Conservation (phyloP, 257 asterid genomes). For the Solanum pennellii region DNA sequence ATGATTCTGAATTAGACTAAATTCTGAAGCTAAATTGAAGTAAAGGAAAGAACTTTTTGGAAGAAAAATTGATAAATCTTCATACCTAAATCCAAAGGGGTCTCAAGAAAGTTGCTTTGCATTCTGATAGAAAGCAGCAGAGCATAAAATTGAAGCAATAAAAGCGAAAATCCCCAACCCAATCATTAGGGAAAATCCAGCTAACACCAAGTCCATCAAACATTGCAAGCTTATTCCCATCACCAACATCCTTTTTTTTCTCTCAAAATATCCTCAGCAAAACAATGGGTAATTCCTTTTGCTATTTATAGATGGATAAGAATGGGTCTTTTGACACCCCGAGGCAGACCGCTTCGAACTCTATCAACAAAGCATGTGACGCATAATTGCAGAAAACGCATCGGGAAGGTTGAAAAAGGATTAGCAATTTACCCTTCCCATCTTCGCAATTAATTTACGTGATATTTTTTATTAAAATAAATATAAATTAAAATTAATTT, state of each 20-base stretch:
- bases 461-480: too few species aligned
- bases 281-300: not conserved
- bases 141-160: slow-evolving; percentile 78
- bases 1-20: not conserved
- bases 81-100: slow-evolving; percentile 2
- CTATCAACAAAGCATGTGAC: not conserved
- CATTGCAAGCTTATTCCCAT: slow-evolving; percentile 64
- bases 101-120: slow-evolving; percentile 64
- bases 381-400: slow-evolving; percentile 17
- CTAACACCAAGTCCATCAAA: slow-evolving; percentile 74
- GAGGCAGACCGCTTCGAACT: not conserved
- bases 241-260: slow-evolving; percentile 15
- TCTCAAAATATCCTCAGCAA: not conserved
- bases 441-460: too few species aligned
- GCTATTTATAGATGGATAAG: not conserved
- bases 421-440: not conserved
- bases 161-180: slow-evolving; percentile 81
- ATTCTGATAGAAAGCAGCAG: slow-evolving; percentile 85
- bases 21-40: not conserved
- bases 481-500: too few species aligned
- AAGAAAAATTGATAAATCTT: not conserved
- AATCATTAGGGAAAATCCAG: slow-evolving; percentile 75
- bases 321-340: not conserved
- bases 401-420: slow-evolving; percentile 38
- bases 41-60: not conserved